Base-by-base conservation (phyloP, 495 filamentous ascomycete genomes). In the Immersiella caudata region DNA sequence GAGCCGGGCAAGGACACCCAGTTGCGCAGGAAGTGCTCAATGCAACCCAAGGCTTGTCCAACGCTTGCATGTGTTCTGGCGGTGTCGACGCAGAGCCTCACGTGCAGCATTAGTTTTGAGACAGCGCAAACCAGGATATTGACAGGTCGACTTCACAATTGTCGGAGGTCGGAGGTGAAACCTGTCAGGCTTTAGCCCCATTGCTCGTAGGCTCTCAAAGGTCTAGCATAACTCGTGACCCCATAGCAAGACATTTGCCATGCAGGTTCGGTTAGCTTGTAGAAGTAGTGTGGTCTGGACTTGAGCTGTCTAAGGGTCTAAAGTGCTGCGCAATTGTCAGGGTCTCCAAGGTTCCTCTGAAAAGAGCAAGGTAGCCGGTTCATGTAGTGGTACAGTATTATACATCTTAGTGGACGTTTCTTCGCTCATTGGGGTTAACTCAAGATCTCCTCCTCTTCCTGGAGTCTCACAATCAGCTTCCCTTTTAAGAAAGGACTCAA, bases 401-500 rank as follows among this genome's bases (percentile, higher is more conserved):
- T 46, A 46, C 40, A 46, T n/a, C 12, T n/a, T 14, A 6, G 25
- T 33, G 25, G 6, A 9, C 6, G 12, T 29, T 26, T 27, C 9
- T 6, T 27, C 29, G 18, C 24, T 25, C 25, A 16, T 4, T 14
- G n/a, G 1, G 14, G 6, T 36, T 6, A 27, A 3, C 6, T 67
- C 25, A 69, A 12, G 35, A 4, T 60, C 70, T 73, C 57, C 49
- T 75, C 69, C 33, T 75, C 73, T 49, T 75, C 67, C 5, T 66
- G 71, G 12, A 75, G 68, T 20, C 71, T 40, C 1, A 65, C 61
- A 26, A 74, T 64, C 51, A 75, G n/a, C 60, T 72, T 75, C 33
- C 72, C 71, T 27, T 64, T 46, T n/a, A 75, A 61, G 51, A 75
- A 73, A 0, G 71, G 67, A 27, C 73, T 75, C 33, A 75, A 25